Evolutionary conservation across 352 stramenopile species (phyloP).

Genomic region (Hyaloperonospora arabidopsidis): DNA sequence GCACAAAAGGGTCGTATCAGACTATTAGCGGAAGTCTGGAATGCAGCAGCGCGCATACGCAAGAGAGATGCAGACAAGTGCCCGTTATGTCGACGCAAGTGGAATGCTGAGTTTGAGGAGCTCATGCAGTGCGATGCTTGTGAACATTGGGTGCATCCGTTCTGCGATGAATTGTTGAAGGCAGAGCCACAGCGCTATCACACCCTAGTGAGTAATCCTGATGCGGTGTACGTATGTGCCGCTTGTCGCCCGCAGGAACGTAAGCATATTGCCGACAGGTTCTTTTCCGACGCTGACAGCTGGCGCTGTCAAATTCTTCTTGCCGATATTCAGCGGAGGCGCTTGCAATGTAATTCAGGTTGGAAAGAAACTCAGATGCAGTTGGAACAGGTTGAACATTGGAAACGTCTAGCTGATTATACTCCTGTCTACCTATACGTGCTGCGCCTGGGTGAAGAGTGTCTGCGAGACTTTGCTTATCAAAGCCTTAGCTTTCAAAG

Average conservation of each 20-base stretch:
- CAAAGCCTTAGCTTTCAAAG: conserved; percentile 75
- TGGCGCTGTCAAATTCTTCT: conserved; percentile 71
- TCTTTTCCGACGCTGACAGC: conserved; percentile 23
- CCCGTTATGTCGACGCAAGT: conserved; percentile 64
- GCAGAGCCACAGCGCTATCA: conserved; percentile 55
- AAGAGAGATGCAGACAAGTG: conserved; percentile 69
- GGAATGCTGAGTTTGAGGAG: conserved; percentile 63
- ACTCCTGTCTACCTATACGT: conserved; percentile 78
- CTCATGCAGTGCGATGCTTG: conserved; percentile 85
- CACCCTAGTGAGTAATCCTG: conserved; percentile 54
- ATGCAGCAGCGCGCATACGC: conserved; percentile 34
- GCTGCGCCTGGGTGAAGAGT: conserved; percentile 74
- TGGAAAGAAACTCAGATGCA: conserved; percentile 66
- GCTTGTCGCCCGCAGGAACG: conserved; percentile 59
- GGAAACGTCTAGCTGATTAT: conserved; percentile 68
- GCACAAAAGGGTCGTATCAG: conserved; percentile 44
- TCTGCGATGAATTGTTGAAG: conserved; percentile 57
- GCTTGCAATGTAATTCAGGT: conserved; percentile 43
- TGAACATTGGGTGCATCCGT: conserved; percentile 77
- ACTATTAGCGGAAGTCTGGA: conserved; percentile 54
- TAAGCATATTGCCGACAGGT: conserved; percentile 28
- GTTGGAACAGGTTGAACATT: conserved; percentile 45
- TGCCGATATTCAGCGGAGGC: conserved; percentile 62
- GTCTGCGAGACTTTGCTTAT: conserved; percentile 65
- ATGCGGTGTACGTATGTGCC: conserved; percentile 65